These are phyloP conservation scores for Drosera spatulata DNA, from an alignment of 179 eudicot genomes.

Conservation along the genomic window DNA sequence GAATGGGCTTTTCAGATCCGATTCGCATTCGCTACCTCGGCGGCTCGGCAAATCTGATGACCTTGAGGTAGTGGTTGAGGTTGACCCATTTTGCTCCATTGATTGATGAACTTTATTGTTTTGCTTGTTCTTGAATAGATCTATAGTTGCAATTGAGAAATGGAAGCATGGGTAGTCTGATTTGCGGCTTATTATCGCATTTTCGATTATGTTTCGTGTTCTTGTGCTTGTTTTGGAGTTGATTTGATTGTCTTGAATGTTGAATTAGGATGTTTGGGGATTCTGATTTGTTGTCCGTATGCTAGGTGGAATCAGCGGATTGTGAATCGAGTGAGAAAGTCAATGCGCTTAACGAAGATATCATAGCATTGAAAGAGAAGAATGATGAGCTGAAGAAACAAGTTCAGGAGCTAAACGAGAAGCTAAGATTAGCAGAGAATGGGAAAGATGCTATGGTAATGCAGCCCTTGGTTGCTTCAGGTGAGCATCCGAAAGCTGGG, in stretches of 20 bases:
- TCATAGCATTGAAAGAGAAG: conserved; percentile 37
- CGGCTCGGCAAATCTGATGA: conserved; percentile 20
- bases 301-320: conserved; percentile 34
- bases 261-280: too few relatives aligned
- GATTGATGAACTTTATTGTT: neutral
- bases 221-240: too few relatives aligned
- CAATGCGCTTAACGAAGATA: conserved; percentile 50
- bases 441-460: conserved; percentile 51
- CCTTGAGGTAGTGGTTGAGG: conserved; percentile 23
- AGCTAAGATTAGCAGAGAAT: conserved; percentile 50
- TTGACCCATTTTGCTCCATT: neutral
- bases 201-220: too few relatives aligned
- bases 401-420: conserved; percentile 50
- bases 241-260: too few relatives aligned
- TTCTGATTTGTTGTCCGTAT: neutral
- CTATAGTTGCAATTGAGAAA: too few relatives aligned
- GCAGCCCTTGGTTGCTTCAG: conserved; percentile 36
- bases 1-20: conserved; percentile 43
- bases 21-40: conserved; percentile 9
- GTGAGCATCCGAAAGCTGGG: conserved; percentile 69
- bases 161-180: too few relatives aligned
- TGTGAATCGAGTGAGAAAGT: conserved; percentile 58
- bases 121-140: neutral
- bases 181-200: too few relatives aligned
- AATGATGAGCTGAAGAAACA: conserved; percentile 61